Evolutionary conservation across 805 yeast species (phyloP), one percentile per base, ranked within the genome.

Genomic region (Starmerella sp.): DNA sequence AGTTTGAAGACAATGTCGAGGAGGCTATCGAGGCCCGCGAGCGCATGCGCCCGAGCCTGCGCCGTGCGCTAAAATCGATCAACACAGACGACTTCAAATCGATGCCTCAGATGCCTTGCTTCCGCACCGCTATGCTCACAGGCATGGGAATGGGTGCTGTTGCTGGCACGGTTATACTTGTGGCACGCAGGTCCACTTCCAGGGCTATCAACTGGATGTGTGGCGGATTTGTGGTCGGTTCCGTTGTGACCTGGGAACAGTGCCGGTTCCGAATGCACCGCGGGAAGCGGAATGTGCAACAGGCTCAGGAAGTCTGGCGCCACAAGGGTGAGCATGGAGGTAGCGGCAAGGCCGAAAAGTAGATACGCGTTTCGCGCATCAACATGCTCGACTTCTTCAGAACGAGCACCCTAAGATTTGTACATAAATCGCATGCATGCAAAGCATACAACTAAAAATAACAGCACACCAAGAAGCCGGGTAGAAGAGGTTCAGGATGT

Each of bases 231-330:
- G 69, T 86, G 54, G 66, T 88, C 22, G 96, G 96, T 0, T 81
- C 86, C 46, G 75, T 86, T 0, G 81, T 86, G 31, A 86, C 95
- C 0, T 90, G 96, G 96, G 96, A 90, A 66, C 95, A 88, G 69
- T 90, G 97, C 68, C 75, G 95, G 56, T 74, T 80, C 49, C 75
- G 80, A 48, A 75, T 95, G 67, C 75, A 83, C 63, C 77, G 79
- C 59, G 80, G 85, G 53, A 76, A 80, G 66, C 77, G 78, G 57
- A 81, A 82, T 55, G 83, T 90, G 48, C 81, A 79, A 55, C 69
- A 77, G 63, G 95, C 95, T 0, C 82, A 80, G 62, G 78, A 60
- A 38, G 56, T 49, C 15, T 65, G 60, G 39, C 42, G 54, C 28
- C 54, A 57, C 10, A 55, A 52, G 41, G 57, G 48, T 14, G 44